Conservation (phyloP, 257 asterid species). For the Solanum piurae region DNA sequence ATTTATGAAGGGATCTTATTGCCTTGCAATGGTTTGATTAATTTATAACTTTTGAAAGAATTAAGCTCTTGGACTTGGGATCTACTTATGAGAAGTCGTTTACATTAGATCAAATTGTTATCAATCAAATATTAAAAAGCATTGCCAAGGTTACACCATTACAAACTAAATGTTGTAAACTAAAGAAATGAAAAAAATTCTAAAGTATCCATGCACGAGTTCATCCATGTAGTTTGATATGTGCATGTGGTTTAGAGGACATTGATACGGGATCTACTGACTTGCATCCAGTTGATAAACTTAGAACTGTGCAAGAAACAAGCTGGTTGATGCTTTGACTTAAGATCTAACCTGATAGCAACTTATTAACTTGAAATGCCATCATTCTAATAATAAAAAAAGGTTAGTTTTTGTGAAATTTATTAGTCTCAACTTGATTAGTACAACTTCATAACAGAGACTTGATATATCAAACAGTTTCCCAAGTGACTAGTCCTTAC, state of each 20-base stretch:
- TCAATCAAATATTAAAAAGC: not conserved
- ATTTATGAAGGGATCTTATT: not conserved
- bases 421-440: not conserved
- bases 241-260: not conserved
- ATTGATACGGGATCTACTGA: not conserved
- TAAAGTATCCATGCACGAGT: not conserved
- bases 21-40: not conserved
- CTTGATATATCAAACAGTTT: not conserved
- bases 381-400: not conserved
- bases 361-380: not conserved
- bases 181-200: not conserved
- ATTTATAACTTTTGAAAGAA: not conserved
- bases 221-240: not conserved
- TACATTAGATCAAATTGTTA: not conserved
- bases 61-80: not conserved
- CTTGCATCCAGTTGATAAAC: not conserved
- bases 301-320: not conserved
- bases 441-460: not conserved
- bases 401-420: not conserved
- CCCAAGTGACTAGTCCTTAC: not conserved
- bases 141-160: not conserved
- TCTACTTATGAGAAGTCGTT: not conserved
- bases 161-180: not conserved
- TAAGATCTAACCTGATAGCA: not conserved
- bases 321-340: not conserved